Base-by-base conservation (phyloP, 2,329 filamentous ascomycete genomes). In the Talaromyces sp. region DNA sequence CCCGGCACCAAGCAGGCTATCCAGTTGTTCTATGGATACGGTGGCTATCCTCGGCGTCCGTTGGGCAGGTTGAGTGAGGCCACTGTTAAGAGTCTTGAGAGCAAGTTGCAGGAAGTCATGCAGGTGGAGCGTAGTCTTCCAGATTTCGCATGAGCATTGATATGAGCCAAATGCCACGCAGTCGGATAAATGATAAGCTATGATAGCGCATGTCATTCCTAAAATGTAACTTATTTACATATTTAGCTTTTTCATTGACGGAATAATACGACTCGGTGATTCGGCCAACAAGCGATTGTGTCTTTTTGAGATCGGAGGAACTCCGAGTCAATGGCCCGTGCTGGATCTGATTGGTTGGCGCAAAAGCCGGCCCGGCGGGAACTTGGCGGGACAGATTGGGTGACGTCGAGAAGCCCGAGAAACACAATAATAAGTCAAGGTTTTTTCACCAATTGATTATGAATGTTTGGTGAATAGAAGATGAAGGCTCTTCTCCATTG, bases 1-100 rank as follows among this genome's bases (percentile, higher is more conserved):
- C 88, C 90, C 1, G 90, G 90, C 15, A 95, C 91, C 22, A 95
- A 96, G 81, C 84, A 84, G 65, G 89, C 89, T 22, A 88, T 95
- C 64, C 86, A 94, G 78, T 84, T 79, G 65, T 91, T 91, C 73
- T 93, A 85, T 71, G 89, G 90, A 46, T 96, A 95, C 70, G 90
- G 91, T 37, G 90, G 89, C 1, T 86, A 84, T 71, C 88, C 89
- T 2, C 83, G 91, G 60, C 80, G 82, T 65, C 90, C 90, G 31
- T 62, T 75, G 60, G 67, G 55, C 37, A 66, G 72, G 55, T 63
- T 74, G 46, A 69, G 62, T 35, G 69, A 69, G 51, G 65, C 61
- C 7, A 66, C 72, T 57, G 64, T 63, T 9, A 61, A 70, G 63
- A 62, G 60, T 8, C 58, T 75, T 31, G 69, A 69, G 10, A 66